Evolutionary conservation across 2,329 filamentous ascomycete species (phyloP).

Genomic region (Pyricularia sp.): DNA sequence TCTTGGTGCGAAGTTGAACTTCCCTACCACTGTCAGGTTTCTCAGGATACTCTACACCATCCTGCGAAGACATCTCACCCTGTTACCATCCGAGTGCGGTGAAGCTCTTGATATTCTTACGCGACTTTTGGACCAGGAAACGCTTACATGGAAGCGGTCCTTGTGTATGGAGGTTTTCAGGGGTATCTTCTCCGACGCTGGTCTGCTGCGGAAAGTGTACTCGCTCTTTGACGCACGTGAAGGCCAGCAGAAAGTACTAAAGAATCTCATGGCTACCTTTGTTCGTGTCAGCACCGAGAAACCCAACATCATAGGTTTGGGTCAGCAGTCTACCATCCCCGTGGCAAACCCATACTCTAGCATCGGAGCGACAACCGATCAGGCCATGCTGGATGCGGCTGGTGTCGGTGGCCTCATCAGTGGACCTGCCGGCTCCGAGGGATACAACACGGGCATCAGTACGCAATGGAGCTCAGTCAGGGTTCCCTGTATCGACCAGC

Average conservation of each 20-base stretch:
- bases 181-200: conserved; percentile 70
- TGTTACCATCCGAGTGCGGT: conserved; percentile 67
- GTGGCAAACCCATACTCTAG: conserved; percentile 42
- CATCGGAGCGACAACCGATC: conserved; percentile 53
- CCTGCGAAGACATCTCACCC: conserved; percentile 61
- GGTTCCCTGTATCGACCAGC: conserved; percentile 80
- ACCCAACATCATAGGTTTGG: conserved; percentile 74
- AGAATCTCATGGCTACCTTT: conserved; percentile 73
- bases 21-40: conserved; percentile 70
- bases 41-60: conserved; percentile 74
- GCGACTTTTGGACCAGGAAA: conserved; percentile 78
- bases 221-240: conserved; percentile 62
- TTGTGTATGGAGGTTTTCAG: conserved; percentile 86
- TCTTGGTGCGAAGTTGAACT: conserved; percentile 64
- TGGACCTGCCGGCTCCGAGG: conserved; percentile 52
- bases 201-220: conserved; percentile 67
- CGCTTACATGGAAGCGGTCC: conserved; percentile 71
- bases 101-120: conserved; percentile 71
- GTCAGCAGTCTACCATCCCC: conserved; percentile 78
- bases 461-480: conserved; percentile 81
- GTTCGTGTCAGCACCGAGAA: conserved; percentile 90
- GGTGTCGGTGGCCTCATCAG: conserved; percentile 81
- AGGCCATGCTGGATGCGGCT: conserved; percentile 79
- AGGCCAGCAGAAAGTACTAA: conserved; percentile 62
- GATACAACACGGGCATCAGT: conserved; percentile 66